Conservation (phyloP, 805 yeast genomes). For the Sugiyamaella boreocaroliniensis region DNA sequence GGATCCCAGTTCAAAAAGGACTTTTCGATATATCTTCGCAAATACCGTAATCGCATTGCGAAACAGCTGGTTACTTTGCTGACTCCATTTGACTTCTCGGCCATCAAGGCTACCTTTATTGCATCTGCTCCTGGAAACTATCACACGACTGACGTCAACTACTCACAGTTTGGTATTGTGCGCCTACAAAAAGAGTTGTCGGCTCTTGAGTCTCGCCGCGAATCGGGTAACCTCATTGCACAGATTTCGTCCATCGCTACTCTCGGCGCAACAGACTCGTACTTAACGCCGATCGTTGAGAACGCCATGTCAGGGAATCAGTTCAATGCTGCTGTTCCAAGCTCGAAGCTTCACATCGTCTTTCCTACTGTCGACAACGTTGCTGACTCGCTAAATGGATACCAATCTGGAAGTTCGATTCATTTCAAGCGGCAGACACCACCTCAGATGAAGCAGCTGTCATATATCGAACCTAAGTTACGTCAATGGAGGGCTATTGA, state of each 20-base stretch:
- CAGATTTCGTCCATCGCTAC: conserved; percentile 29
- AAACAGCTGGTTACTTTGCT: conserved; percentile 15
- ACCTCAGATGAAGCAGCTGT: conserved; percentile 34
- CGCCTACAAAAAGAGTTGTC: conserved; percentile 15
- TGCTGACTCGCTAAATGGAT: conserved; percentile 39
- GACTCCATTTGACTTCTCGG: conserved; percentile 23
- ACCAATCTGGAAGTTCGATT: conserved; percentile 43
- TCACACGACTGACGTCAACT: conserved; percentile 5
- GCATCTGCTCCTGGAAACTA: conserved; percentile 31
- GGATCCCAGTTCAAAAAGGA: conserved; percentile 22
- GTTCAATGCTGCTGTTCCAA: conserved; percentile 27
- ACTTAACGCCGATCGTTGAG: conserved; percentile 16
- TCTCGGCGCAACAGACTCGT: conserved; percentile 19
- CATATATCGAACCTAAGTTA: conserved; percentile 39
- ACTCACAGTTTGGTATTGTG: conserved; percentile 20
- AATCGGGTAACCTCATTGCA: conserved; percentile 10
- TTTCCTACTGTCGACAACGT: conserved; percentile 43
- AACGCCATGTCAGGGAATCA: conserved; percentile 8
- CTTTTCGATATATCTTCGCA: conserved; percentile 21
- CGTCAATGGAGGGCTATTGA: conserved; percentile 38
- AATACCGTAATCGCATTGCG: conserved; percentile 17
- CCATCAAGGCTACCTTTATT: conserved; percentile 21
- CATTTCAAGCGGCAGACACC: conserved; percentile 36
- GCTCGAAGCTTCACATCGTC: conserved; percentile 33
- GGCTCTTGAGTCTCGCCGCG: neutral